These are phyloP conservation scores for Penicillium occitanis DNA, from an alignment of 2,329 filamentous ascomycete genomes.

Conservation along the genomic window DNA sequence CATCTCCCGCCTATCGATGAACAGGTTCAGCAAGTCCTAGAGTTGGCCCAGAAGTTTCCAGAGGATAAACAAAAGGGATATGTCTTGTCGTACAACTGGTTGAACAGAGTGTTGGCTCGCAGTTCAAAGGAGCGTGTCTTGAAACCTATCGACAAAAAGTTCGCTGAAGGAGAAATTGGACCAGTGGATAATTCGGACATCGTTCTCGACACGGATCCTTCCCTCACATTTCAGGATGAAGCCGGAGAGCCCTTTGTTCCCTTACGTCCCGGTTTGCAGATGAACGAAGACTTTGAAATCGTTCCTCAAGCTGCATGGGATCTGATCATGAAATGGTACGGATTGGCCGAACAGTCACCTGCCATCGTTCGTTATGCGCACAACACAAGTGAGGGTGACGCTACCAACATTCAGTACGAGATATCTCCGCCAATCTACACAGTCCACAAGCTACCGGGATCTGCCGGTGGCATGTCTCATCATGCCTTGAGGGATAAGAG, in stretches of 20 bases:
- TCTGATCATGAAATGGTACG: slow-evolving; percentile 78
- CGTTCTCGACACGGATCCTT: slow-evolving; percentile 58
- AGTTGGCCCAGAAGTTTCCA: slow-evolving; percentile 55
- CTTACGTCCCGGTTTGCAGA: slow-evolving; percentile 64
- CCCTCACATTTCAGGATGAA: slow-evolving; percentile 46
- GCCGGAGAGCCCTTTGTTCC: slow-evolving; percentile 63
- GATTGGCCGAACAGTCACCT: slow-evolving; percentile 65
- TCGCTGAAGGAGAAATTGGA: slow-evolving; percentile 65
- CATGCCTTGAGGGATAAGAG: slow-evolving; percentile 62
- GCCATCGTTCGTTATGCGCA: slow-evolving; percentile 75
- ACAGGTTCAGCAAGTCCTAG: slow-evolving; percentile 72
- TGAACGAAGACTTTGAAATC: slow-evolving; percentile 71
- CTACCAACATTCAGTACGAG: slow-evolving; percentile 76
- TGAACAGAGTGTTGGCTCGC: slow-evolving; percentile 68
- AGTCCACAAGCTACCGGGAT: slow-evolving; percentile 72
- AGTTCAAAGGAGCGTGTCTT: slow-evolving; percentile 58
- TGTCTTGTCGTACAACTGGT: slow-evolving; percentile 76
- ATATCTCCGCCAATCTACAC: slow-evolving; percentile 81
- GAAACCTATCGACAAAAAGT: slow-evolving; percentile 59
- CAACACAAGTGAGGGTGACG: slow-evolving; percentile 64
- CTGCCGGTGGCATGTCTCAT: slow-evolving; percentile 57
- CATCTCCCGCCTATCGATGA: slow-evolving; percentile 57
- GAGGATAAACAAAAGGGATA: slow-evolving; percentile 73
- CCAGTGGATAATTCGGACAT: slow-evolving; percentile 87
- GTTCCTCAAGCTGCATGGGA: slow-evolving; percentile 81